Evolutionary conservation across 345 rosid genomes (phyloP), one percentile per base, ranked within the genome.

Genomic region (Barbarea vulgaris): DNA sequence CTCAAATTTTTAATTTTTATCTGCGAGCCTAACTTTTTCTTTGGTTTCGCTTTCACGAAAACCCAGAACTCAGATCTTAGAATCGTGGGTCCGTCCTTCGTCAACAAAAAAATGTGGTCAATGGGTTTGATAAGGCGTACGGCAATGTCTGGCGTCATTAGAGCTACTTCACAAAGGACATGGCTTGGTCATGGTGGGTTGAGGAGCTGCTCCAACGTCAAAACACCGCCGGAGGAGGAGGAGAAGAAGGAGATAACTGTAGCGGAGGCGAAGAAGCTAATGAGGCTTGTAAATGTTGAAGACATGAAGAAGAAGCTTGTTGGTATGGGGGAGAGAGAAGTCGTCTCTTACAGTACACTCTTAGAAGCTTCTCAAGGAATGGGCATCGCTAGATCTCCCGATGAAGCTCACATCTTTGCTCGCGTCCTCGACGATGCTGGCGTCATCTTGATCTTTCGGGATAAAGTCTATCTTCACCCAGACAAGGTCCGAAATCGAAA

Each of bases 391-490:
- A 90, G 91, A 82, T 81, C 93, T 68, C 62, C n/a, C 4, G 85
- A 85, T 4, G 99, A 92, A 77, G 97, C 99, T 48, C 79, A 33
- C n/a, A 69, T 84, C 36, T 92, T 95, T 13, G 93, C 93, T 37
- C 93, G 87, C 5, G 85, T 85, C 22, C 96, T 95, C 2, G 99
- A 95, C 33, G 96, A 95, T 4, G 94, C 99, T 6, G 98, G 97
- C 7, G 90, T 89, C 27, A 60, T 92, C 10, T 90, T 95, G 70
- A 91, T 92, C 69, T 92, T 89, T 64, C 88, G 99, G 4, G 93
- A 95, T 77, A 87, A 85, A 82, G 97, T 92, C 55, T 88, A 86
- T 76, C 89, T 95, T 27, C 90, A 92, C 52, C 99, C 99, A 6
- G 87, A 89, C 24, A 95, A 95, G 98, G 99, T 95, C 31, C 7